Percentiles rank a stretch among this genome's conserved stretches.
Conservation (phyloP, 331 rosid species). For the Quercus tomentella region DNA sequence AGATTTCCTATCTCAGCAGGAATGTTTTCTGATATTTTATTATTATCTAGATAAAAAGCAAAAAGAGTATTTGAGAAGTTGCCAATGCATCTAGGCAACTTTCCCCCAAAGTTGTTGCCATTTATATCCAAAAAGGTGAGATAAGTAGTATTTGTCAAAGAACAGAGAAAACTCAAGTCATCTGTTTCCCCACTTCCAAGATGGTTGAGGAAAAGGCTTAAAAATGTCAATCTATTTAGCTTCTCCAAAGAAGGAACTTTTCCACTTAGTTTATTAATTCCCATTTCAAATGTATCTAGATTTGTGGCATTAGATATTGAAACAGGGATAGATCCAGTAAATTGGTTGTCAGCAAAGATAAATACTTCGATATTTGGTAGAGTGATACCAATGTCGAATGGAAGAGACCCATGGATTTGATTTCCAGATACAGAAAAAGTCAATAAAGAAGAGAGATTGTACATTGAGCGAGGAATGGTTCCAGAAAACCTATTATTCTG, state of each 20-base stretch:
- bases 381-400: not conserved
- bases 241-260: not conserved
- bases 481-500: fast-evolving
- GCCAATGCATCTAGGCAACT: not conserved
- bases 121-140: not conserved
- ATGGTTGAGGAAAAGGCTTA: not conserved
- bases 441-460: not conserved
- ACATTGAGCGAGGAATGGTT: not conserved
- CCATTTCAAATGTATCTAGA: fast-evolving
- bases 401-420: not conserved
- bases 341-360: not conserved
- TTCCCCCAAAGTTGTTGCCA: not conserved
- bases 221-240: not conserved
- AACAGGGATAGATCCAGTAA: not conserved
- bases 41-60: not conserved
- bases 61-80: not conserved
- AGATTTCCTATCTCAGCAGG: conserved; percentile 7
- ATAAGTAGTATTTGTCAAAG: conserved; percentile 1
- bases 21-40: conserved; percentile 5
- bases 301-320: conserved; percentile 12
- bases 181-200: not conserved
- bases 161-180: not conserved
- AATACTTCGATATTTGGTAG: not conserved
- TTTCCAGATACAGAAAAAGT: fast-evolving
- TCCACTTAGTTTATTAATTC: not conserved